Base-by-base conservation (phyloP, 495 filamentous ascomycete genomes). In the Aspergillus ellipticus region DNA sequence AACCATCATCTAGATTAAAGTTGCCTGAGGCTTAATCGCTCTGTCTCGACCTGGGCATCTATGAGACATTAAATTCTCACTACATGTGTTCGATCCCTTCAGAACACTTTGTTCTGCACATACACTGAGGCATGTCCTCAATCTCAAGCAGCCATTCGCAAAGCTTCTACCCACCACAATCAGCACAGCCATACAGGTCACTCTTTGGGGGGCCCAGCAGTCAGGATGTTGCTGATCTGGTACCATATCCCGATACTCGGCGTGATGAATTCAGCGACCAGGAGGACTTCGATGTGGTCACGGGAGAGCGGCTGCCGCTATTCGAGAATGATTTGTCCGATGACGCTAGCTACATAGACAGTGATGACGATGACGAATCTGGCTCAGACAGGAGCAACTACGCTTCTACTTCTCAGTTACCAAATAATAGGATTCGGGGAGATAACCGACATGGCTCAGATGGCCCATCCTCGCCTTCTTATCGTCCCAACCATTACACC, bases 401-500 rank as follows among this genome's bases (percentile, higher is more conserved):
- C 13, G 31, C 31, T 10, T 33, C 31, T 33, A 8, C 9, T 13
- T 13, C 9, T 5, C 35, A 39, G 35, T 39, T 13, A 13, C 10
- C 17, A 5, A 17, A 48, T 16, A 29, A 6, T 19, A 19, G 2
- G 5, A 11, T 13, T 7, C 24, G 3, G 26, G 2, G n/a, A 33
- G 43, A n/a, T 13, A 20, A 6, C 9, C 50, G 26, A 42, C 17
- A 21, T 39, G 10, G 29, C 16, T 33, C 31, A 4, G 37, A 48
- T 15, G 51, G 53, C 28, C 37, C 55, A 42, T 55, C 53, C 2
- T 55, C 55, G 13, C 62, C 64, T 31, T 48, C 57, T 39, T 60
- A 71, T 31, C 79, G 83, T 13, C 75, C 75, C 19, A 85, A 85
- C 58, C 71, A 75, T 51, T 85, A 73, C 46, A 39, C 54, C 6